Evolutionary conservation across 2,329 filamentous ascomycete genomes (phyloP), one percentile per base, ranked within the genome.

Genomic region (Mollisiaceae sp.): DNA sequence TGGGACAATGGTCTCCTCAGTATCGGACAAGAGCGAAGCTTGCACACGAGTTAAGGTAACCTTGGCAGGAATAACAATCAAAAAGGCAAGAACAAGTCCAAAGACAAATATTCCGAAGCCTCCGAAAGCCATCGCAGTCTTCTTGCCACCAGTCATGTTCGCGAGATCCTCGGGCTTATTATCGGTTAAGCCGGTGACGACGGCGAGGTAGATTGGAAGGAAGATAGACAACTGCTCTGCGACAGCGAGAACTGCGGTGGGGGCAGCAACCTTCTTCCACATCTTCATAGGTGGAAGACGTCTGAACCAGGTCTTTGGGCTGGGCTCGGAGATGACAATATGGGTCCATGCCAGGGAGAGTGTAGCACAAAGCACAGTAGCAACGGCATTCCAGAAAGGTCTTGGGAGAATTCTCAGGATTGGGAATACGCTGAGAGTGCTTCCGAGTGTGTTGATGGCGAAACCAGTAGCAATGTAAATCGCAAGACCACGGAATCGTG

Each of bases 11-110:
- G 92, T 88, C 79, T 96, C 90, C 70, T 93, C 86, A 20, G 92
- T 89, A 65, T 92, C 89, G 0, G 93, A 87, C 2, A 98, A 87
- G 72, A 97, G 88, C 58, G 92, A 94, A 8, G 94, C 93, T 77
- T 97, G 93, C 41, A 97, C 89, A 68, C 94, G 92, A 70, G 91
- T 84, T 65, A 97, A 86, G 24, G 92, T 86, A 38, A 94, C 91
- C 65, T 86, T 85, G 45, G 92, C 86, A 20, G 94, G 94, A 64
- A 97, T 84, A 68, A 92, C 82, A 66, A 94, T 78, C 63, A 93
- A 78, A 52, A 90, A 78, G 63, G 85, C 81, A 61, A 89, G 75
- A 64, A 82, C 75, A 9, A 89, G 68, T 52, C 82, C 73, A 38
- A 85, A 68, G 63, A 83, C 67, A 32, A 80, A 68, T 50, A 89